Conservation (phyloP, 1,284 basidiomycete genomes). For the Inonotus obliquus region DNA sequence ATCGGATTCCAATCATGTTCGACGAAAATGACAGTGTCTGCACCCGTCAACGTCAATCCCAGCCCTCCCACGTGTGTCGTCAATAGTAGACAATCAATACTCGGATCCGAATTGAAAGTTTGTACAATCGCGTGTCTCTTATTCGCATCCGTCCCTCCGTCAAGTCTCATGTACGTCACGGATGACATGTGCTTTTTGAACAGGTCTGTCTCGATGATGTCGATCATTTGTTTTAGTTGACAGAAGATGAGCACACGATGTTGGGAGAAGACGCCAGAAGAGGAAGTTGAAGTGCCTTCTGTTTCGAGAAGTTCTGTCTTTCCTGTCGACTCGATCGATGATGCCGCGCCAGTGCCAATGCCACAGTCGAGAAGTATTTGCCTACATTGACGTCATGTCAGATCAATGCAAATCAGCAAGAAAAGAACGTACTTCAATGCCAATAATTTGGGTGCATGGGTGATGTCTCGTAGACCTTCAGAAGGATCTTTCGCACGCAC, state of each 20-base stretch:
- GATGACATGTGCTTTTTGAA: constrained; percentile 92
- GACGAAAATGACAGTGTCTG: constrained; percentile 98
- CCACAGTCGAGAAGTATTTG: constrained; percentile 95
- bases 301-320: constrained; percentile 64
- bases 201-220: constrained; percentile 93
- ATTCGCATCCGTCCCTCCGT: constrained; percentile 84
- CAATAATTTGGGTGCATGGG: constrained; percentile 91
- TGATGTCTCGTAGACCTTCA: constrained; percentile 68
- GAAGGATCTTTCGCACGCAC: constrained; percentile 37
- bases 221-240: constrained; percentile 98
- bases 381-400: constrained; percentile 36
- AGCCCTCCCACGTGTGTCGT: constrained; percentile 98
- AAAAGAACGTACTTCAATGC: constrained; percentile 69
- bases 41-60: constrained; percentile 94
- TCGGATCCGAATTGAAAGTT: constrained; percentile 97
- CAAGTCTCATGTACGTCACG: constrained; percentile 97
- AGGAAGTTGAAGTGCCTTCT: constrained; percentile 56
- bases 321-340: constrained; percentile 39
- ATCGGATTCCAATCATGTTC: constrained; percentile 99
- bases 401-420: constrained; percentile 4
- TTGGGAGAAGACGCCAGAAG: constrained; percentile 77
- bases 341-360: constrained; percentile 62
- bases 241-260: constrained; percentile 99
- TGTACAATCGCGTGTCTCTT: constrained; percentile 96
- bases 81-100: constrained; percentile 93